phyloP scores from a whole-genome alignment of 768 basidiomycete genomes.

The Pulveroboletus frians region DNA sequence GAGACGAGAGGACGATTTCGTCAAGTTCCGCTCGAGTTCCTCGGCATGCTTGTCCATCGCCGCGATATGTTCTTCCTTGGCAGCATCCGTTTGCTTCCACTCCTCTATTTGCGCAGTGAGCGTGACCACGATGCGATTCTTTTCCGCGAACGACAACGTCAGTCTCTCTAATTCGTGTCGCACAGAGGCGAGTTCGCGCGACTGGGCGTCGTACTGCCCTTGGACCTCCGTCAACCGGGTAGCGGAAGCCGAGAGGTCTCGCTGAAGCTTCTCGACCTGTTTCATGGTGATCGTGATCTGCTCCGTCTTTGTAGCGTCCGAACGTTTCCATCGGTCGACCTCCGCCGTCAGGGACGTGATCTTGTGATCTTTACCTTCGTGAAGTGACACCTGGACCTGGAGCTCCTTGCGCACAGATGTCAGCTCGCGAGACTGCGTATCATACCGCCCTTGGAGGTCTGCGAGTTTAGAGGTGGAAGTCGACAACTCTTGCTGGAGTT shows the following conservation, averaged over 20 bases:
- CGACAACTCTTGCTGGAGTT: not conserved
- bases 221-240: not conserved
- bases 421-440: not conserved
- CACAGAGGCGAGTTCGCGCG: not conserved
- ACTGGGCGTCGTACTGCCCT: not conserved
- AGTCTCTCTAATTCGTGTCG: not conserved
- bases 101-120: not conserved
- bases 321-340: not conserved
- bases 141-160: not conserved
- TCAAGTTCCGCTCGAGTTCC: not conserved
- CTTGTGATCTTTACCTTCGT: not conserved
- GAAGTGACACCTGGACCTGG: not conserved
- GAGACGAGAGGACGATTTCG: not conserved
- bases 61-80: not conserved
- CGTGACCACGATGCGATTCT: not conserved
- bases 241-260: not conserved
- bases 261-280: not conserved
- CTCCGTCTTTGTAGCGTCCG: not conserved
- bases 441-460: not conserved
- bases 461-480: not conserved
- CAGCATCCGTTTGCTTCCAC: not conserved
- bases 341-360: not conserved
- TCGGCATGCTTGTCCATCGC: not conserved
- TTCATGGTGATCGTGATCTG: not conserved
- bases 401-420: not conserved